phyloP scores from a whole-genome alignment of 1,139 yeast genomes.

The Kurtzmaniella quercitrusa region DNA sequence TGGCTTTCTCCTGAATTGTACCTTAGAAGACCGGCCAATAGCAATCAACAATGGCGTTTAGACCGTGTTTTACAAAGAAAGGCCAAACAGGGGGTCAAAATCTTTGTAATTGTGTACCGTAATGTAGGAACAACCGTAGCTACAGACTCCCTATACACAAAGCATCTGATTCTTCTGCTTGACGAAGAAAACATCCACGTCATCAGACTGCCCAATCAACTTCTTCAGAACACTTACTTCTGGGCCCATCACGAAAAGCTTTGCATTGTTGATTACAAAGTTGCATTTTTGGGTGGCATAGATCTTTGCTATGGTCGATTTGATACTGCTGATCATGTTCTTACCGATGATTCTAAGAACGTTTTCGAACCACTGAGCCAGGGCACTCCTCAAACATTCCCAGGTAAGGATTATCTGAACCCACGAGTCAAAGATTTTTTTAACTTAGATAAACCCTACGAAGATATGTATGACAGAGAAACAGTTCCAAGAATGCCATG shows the following conservation, averaged over 20 bases:
- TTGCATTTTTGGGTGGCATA: slow-evolving; percentile 92
- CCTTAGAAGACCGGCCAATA: slow-evolving; percentile 89
- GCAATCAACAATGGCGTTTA: slow-evolving; percentile 90
- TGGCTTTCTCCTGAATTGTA: slow-evolving; percentile 96
- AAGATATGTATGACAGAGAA: slow-evolving; percentile 85
- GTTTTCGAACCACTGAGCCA: slow-evolving; percentile 34
- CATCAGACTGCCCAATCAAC: slow-evolving; percentile 91
- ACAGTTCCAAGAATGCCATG: slow-evolving; percentile 94
- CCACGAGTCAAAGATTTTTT: slow-evolving; percentile 88
- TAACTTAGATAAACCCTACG: slow-evolving; percentile 80
- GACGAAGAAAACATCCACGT: slow-evolving; percentile 83
- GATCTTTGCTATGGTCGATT: slow-evolving; percentile 94
- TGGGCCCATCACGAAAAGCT: slow-evolving; percentile 99
- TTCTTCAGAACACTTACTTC: slow-evolving; percentile 86
- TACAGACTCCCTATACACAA: slow-evolving; percentile 90
- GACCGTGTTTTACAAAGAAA: slow-evolving; percentile 85
- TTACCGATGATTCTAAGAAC: slow-evolving; percentile 64
- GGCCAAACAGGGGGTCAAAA: slow-evolving; percentile 93
- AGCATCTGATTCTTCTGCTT: slow-evolving; percentile 82
- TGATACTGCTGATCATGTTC: slow-evolving; percentile 94
- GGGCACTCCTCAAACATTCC: slow-evolving; percentile 63
- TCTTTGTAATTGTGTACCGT: slow-evolving; percentile 89
- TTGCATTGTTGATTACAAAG: slow-evolving; percentile 79
- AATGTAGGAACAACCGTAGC: slow-evolving; percentile 93
- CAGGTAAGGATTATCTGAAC: slow-evolving; percentile 96